A percentile compares a stretch with the other conserved stretches of the same genome.
Evolutionary conservation across 202 grass and related monocot species (phyloP).

Genomic region (Schoenoplectus tabernaemontani): DNA sequence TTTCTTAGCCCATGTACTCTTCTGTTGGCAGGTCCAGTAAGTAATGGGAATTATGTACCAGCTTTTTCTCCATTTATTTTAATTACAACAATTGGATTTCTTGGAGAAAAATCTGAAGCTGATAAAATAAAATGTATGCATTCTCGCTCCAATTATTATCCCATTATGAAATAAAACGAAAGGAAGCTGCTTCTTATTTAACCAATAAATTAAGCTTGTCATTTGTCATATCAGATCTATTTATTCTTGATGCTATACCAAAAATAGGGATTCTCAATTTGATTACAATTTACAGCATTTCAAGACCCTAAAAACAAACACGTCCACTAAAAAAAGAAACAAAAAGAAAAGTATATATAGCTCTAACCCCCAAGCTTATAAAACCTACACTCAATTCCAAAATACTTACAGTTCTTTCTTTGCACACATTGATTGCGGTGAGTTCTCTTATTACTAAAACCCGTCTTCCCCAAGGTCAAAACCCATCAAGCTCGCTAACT

Average conservation of each 20-base stretch:
- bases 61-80: neutral
- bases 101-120: neutral
- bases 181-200: neutral
- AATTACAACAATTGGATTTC: neutral
- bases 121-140: neutral
- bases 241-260: neutral
- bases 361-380: neutral
- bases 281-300: neutral
- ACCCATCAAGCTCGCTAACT: neutral
- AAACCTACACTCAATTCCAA: neutral
- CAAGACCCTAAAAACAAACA: neutral
- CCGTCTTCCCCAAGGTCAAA: neutral
- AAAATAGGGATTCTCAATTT: neutral
- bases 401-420: neutral
- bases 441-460: neutral
- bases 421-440: neutral
- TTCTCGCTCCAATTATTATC: neutral
- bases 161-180: neutral
- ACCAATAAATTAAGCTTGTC: neutral
- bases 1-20: neutral
- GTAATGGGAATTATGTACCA: neutral
- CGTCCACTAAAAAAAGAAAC: neutral
- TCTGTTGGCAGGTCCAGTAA: neutral
- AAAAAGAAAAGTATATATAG: neutral
- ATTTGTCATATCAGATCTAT: constrained; percentile 2